phyloP scores from a whole-genome alignment of 176 grass and related monocot species.

The Pontederia paniculata region DNA sequence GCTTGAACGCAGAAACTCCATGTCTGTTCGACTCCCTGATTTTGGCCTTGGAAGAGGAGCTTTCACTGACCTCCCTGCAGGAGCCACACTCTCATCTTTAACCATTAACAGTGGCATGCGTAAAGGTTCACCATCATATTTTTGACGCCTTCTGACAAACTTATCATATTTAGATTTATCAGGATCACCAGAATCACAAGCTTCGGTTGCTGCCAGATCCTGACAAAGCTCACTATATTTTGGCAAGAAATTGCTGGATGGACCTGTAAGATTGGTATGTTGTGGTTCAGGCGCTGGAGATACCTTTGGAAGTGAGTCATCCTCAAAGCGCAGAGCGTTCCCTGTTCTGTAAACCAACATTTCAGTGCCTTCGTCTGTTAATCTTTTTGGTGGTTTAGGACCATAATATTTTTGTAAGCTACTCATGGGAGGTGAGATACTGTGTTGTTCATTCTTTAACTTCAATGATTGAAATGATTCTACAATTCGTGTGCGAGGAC shows the following conservation, averaged over 20 bases:
- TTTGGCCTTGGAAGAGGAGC: slow-evolving; percentile 36
- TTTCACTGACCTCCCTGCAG: slow-evolving; percentile 10
- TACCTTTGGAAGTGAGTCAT: slow-evolving; percentile 15
- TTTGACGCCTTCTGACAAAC: slow-evolving; percentile 33
- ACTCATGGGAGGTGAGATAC: slow-evolving; percentile 50
- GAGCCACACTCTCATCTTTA: slow-evolving; percentile 11
- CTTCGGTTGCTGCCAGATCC: background rate
- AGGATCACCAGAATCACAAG: background rate
- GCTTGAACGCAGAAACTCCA: slow-evolving; percentile 15
- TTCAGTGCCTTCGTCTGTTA: slow-evolving; percentile 35
- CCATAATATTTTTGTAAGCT: slow-evolving; percentile 58
- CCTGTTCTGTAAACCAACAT: slow-evolving; percentile 47
- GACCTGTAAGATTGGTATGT: slow-evolving; percentile 3
- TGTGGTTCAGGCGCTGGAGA: background rate
- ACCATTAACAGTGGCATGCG: background rate
- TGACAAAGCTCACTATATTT: background rate
- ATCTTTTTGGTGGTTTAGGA: slow-evolving; percentile 23
- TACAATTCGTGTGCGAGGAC: slow-evolving; percentile 12
- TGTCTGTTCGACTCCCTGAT: slow-evolving; percentile 23
- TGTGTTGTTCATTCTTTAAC: slow-evolving; percentile 17
- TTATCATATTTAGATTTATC: slow-evolving; percentile 35
- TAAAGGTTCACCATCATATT: slow-evolving; percentile 25
- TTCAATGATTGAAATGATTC: slow-evolving; percentile 25
- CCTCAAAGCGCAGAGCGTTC: background rate
- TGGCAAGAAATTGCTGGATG: slow-evolving; percentile 2